These are phyloP conservation scores for Colletotrichum sp. DNA, from an alignment of 2,329 filamentous ascomycete genomes.

Conservation along the genomic window DNA sequence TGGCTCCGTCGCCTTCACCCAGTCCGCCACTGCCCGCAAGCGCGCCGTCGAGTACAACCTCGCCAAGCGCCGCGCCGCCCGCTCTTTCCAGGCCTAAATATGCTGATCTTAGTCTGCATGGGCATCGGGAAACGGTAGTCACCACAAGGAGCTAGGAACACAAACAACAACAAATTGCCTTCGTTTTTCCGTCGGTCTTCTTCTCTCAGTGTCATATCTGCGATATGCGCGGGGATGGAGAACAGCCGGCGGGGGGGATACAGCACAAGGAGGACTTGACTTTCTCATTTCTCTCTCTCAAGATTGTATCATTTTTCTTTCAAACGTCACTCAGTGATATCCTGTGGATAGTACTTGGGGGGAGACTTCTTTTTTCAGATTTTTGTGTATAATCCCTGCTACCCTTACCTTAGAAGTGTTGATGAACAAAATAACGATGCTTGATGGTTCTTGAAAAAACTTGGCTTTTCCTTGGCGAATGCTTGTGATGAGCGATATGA, in stretches of 20 bases:
- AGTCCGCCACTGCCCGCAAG: constrained; percentile 64
- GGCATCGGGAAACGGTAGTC: not conserved
- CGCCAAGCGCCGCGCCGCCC: constrained; percentile 37
- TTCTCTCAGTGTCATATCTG: not conserved
- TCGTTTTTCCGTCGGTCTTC: not conserved
- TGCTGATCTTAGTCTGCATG: not conserved
- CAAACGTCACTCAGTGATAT: constrained; percentile 8
- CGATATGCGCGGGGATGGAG: not conserved
- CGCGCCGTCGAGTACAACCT: constrained; percentile 60
- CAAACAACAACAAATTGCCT: not conserved
- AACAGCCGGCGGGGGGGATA: not conserved
- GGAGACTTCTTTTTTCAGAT: not conserved
- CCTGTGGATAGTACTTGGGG: constrained; percentile 13
- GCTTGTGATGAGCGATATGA: not conserved
- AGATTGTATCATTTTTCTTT: not conserved
- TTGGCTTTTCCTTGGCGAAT: not conserved
- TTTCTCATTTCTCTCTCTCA: not conserved
- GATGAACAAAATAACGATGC: constrained; percentile 11
- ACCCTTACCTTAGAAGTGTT: not conserved
- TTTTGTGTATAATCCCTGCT: not conserved
- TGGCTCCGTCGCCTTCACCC: constrained; percentile 69
- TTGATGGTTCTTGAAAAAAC: constrained; percentile 10
- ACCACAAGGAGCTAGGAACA: not conserved
- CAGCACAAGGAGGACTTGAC: not conserved
- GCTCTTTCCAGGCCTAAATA: constrained; percentile 15